Evolutionary conservation across 257 asterid genomes (phyloP), one percentile per base, ranked within the genome.

Genomic region (Capsicum baccatum): DNA sequence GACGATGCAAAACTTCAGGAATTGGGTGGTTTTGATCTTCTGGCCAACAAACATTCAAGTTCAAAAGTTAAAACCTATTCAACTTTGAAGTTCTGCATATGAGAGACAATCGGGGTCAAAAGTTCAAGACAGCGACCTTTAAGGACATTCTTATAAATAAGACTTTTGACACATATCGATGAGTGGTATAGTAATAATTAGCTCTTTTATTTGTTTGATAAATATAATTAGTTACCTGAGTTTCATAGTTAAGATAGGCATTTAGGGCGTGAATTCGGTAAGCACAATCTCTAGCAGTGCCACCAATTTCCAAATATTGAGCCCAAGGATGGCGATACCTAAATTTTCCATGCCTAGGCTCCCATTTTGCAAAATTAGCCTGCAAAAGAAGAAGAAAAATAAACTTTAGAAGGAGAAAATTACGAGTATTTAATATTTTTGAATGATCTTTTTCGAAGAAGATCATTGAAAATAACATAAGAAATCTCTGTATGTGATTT

Each of bases 281-380:
- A 1, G 94, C 94, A 57, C 93, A 92, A 85, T 92, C 89, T 83
- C 94, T 79, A 8, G 92, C 83, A 6, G 89, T 88, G 12, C 82
- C 79, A 73, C 97, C 94, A 58, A 93, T 85, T 67, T 90, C 89
- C 17, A 92, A 89, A 87, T 94, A 94, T 42, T 88, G 92, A 15
- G 86, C 82, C 96, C 97, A 95, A 8, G 97, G 97, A 14, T 93
- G 97, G 0, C 91, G 83, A 82, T 85, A 94, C 89, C 86, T 89
- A 57, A 92, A 92, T 26, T 82, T 79, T 0, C 98, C 97, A n/a
- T 92, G 98, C 9, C 97, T 79, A 2, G 95, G 94, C 87, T 93
- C 96, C 97, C 97, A 95, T 85, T 84, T 90, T 35, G 95, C 98
- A 14, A 91, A 90, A 86, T 90, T 93, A 0, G 87, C 94, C 98